Percentiles rank a stretch among this genome's conserved stretches.
Evolutionary conservation across 345 rosid genomes (phyloP).

Genomic region (Abelmoschus esculentus): DNA sequence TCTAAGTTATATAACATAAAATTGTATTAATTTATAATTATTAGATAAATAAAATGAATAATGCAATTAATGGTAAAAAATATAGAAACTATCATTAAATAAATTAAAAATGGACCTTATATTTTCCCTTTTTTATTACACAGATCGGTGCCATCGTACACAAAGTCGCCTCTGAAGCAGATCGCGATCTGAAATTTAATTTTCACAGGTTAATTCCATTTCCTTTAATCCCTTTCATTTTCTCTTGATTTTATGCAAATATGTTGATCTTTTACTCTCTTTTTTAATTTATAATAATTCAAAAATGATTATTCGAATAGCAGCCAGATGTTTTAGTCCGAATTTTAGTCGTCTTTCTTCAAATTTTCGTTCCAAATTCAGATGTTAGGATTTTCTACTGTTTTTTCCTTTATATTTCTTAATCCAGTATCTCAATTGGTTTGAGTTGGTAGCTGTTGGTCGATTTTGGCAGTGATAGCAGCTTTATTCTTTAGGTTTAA

Average conservation of each 20-base stretch:
- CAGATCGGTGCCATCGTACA: constrained; percentile 4
- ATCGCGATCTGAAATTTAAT: constrained; percentile 12
- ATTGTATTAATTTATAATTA: too few species aligned
- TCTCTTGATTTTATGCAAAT: not conserved
- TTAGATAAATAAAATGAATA: too few species aligned
- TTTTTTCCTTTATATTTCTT: too few species aligned
- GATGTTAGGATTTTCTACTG: too few species aligned
- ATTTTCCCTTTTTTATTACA: not conserved
- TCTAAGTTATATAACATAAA: too few species aligned
- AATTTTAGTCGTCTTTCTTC: too few species aligned
- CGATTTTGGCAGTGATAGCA: not conserved
- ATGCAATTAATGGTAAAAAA: too few species aligned
- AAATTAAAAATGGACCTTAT: too few species aligned
- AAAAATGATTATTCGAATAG: too few species aligned
- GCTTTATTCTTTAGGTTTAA: not conserved
- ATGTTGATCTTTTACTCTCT: not conserved
- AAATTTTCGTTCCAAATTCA: not conserved
- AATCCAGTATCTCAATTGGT: not conserved
- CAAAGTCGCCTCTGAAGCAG: constrained; percentile 5
- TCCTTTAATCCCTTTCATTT: not conserved
- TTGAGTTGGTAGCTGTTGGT: not conserved
- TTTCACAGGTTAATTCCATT: not conserved
- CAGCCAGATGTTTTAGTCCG: too few species aligned
- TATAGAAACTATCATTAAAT: too few species aligned
- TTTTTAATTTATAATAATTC: too few species aligned